Base-by-base conservation (phyloP, 805 yeast genomes). In the Saturnispora galanensis region DNA sequence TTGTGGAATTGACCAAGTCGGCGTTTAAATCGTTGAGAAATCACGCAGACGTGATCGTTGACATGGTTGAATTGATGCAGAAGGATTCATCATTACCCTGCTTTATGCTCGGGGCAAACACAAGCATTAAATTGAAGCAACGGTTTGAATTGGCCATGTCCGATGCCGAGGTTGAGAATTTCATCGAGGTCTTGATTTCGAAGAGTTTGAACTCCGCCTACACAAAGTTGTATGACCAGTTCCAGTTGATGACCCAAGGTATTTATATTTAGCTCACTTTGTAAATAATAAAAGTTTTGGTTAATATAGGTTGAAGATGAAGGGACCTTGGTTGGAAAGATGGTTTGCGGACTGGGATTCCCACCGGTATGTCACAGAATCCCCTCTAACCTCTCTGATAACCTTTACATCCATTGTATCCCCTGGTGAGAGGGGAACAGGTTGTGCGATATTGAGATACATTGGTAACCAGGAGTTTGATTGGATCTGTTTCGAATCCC, bases 221-320 rank as follows among this genome's bases (percentile, higher is more conserved):
- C 66, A 93, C 98, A 1, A 71, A 96, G 52, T 68, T 93, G 30
- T 93, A 93, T 58, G 98, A 93, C 60, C 97, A 90, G 60, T 93
- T 84, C 67, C 98, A 93, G 64, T 68, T 93, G 62, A 66, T 88
- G 40, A 89, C 97, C 0, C 98, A 93, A 66, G 98, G 98, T 37
- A 93, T 93, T 26, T 93, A 87, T 62, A 79, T 76, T 56, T 81
- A 59, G 16, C 12, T 31, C 10, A n/a, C 10, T 18, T 12, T 6
- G 38, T 34, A 21, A 31, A 18, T 11, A 37, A 7, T 15, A 12
- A 30, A 2, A 39, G 8, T 31, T 16, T 21, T n/a, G 28, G 26
- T 31, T 31, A 32, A 10, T 31, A 18, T 32, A 33, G 28, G 15
- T 33, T 32, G 29, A 40, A 40, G 11, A 10, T 18, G n/a, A 35